Evolutionary conservation across 2,329 filamentous ascomycete genomes (phyloP).

Genomic region (Pseudocercospora eumusae): DNA sequence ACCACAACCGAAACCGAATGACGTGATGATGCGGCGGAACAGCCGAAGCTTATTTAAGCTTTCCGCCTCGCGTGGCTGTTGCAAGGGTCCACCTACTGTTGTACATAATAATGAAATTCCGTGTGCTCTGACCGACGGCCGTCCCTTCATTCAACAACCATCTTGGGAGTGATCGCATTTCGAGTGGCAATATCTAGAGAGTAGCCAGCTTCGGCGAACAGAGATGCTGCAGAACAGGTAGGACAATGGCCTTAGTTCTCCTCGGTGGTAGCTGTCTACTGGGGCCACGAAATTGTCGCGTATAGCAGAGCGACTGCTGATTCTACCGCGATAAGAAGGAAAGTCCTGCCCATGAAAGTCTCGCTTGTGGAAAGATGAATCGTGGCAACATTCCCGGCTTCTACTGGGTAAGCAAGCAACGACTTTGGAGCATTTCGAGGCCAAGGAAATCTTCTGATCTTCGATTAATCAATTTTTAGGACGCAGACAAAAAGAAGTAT

Average conservation of each 20-base stretch:
- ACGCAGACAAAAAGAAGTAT: slow-evolving; percentile 53
- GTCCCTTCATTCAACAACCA: not conserved
- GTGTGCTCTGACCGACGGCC: not conserved
- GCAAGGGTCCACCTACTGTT: no score
- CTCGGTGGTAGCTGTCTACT: not conserved
- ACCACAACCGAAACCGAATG: not conserved
- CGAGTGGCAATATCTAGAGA: no score
- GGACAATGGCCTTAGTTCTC: not conserved
- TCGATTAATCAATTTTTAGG: slow-evolving; percentile 27
- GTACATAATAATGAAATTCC: no score
- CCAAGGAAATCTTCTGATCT: not conserved
- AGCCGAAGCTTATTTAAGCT: slow-evolving; percentile 7
- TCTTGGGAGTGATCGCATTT: not conserved
- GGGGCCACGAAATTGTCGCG: not conserved
- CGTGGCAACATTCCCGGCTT: slow-evolving; percentile 48
- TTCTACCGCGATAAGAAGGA: not conserved
- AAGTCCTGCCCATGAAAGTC: not conserved
- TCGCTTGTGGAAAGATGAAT: slow-evolving; percentile 39
- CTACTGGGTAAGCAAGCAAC: not conserved
- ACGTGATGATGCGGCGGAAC: slow-evolving; percentile 3
- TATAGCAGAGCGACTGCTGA: not conserved
- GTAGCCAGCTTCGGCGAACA: no score
- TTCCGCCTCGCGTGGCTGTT: not conserved
- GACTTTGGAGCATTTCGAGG: slow-evolving; percentile 22
- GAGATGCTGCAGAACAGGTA: not conserved